Conservation (phyloP, 2,329 filamentous ascomycete genomes). For the Monilinia laxa region DNA sequence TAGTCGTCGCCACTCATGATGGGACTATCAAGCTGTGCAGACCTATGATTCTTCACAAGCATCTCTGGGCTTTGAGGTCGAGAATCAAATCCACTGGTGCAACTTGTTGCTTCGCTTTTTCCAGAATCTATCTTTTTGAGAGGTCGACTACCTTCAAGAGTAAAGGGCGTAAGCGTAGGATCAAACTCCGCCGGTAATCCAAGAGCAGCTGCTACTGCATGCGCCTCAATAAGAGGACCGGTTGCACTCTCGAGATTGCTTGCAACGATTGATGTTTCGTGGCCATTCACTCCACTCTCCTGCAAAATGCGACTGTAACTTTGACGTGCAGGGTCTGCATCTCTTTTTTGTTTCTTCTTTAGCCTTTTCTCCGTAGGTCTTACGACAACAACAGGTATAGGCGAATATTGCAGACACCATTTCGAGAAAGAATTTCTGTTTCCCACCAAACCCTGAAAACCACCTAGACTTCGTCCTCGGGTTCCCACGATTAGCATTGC, state of each 20-base stretch:
- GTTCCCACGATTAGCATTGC: conserved; percentile 72
- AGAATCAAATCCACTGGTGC: conserved; percentile 39
- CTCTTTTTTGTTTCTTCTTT: conserved; percentile 69
- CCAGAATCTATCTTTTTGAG: conserved; percentile 35
- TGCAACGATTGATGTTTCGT: conserved; percentile 38
- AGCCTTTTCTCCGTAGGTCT: conserved; percentile 67
- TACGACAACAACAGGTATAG: conserved; percentile 73
- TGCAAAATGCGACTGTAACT: conserved; percentile 66
- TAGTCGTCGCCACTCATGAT: conserved; percentile 41
- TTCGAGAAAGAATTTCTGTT: conserved; percentile 65
- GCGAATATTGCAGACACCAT: conserved; percentile 72
- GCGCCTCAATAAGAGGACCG: conserved; percentile 59
- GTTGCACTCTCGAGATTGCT: conserved; percentile 36
- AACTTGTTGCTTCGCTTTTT: conserved; percentile 33
- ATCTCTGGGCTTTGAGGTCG: conserved; percentile 40
- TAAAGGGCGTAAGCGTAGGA: conserved; percentile 60
- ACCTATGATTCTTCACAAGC: conserved; percentile 48
- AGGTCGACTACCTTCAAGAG: conserved; percentile 36
- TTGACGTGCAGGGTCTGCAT: conserved; percentile 60
- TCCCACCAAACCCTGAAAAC: conserved; percentile 67
- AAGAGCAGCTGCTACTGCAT: conserved; percentile 62
- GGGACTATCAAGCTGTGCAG: conserved; percentile 31
- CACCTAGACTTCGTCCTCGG: conserved; percentile 64
- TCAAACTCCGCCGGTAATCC: conserved; percentile 63
- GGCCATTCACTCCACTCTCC: conserved; percentile 48